Evolutionary conservation across 139 green algal species (phyloP), one percentile per base, ranked within the genome.

Genomic region (Pseudopediastrum boryanum): DNA sequence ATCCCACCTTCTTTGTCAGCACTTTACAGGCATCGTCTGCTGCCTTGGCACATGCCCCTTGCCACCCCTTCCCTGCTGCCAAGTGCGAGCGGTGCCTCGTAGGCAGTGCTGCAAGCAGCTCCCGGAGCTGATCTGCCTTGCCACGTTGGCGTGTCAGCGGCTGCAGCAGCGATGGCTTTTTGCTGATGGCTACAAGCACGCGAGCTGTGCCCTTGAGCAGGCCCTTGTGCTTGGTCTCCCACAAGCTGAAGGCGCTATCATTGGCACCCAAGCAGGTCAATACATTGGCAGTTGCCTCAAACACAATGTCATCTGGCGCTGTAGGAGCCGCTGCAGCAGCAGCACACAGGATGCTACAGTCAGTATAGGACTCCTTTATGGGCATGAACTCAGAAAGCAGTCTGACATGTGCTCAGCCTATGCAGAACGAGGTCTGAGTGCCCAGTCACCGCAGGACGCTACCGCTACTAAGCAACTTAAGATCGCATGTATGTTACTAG

Each of bases 151-250:
- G 36, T 46, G 43, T 62, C 62, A 81, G 48, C 25, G 74, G 74
- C 44, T 41, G 29, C 35, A 81, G 46, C 43, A 81, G 74, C 43
- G 48, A 36, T 3, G 75, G 75, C 23, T 38, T 38, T 50, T 74
- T 64, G 29, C 68, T n/a, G 65, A 87, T 67, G 21, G 69, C 59
- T 25, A 54, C 39, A n/a, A 87, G 48, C 70, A 87, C 78, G 23
- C 82, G 73, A 2, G 71, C 75, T 48, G 71, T 84, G 71, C 82
- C 82, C 6, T 62, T 67, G 66, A 87, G 65, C 38, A 64, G 54
- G 31, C 68, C 68, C 67, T 87, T 87, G 77, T 87, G 82, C 58
- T 82, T 76, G 27, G 31, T 39, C 65, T 87, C 71, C 82, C 82
- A 87, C 38, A 71, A 39, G 3, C 6, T 23, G 43, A 73, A 80